Percentiles rank a stretch among this genome's conserved stretches.
phyloP scores from a whole-genome alignment of 2,329 filamentous ascomycete species.

The Sporothrix inflata region DNA sequence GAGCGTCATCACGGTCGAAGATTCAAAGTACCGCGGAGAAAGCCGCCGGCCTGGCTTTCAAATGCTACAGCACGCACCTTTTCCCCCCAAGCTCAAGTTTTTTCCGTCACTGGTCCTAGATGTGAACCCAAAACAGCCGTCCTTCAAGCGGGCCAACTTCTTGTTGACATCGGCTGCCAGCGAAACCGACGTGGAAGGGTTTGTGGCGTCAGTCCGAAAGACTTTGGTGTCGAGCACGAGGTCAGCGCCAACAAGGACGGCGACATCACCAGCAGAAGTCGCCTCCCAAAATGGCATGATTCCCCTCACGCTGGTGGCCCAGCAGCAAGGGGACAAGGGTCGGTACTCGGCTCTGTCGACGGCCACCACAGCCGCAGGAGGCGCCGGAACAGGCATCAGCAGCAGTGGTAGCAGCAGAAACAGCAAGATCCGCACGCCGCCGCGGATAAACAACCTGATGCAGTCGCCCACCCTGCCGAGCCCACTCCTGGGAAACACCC shows the following conservation, averaged over 20 bases:
- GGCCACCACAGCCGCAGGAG: constrained; percentile 6
- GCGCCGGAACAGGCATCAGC: neutral
- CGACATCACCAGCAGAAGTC: constrained; percentile 32
- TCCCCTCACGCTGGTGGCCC: constrained; percentile 7
- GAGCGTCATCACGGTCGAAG: constrained; percentile 49
- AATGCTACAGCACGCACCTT: neutral
- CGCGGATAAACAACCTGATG: neutral
- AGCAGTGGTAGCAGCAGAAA: constrained; percentile 11
- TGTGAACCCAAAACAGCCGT: constrained; percentile 36
- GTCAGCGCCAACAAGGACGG: constrained; percentile 47
- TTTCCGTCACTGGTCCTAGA: neutral
- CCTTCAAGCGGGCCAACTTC: constrained; percentile 54
- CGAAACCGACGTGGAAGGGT: constrained; percentile 56
- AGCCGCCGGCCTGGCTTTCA: constrained; percentile 13
- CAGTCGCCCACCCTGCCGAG: constrained; percentile 22
- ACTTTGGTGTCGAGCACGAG: constrained; percentile 50
- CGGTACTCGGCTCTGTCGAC: constrained; percentile 23
- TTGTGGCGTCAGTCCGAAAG: constrained; percentile 57
- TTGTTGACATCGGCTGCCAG: constrained; percentile 59
- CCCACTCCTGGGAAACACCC: neutral
- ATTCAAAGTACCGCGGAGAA: neutral
- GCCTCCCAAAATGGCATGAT: constrained; percentile 13
- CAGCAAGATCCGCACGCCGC: constrained; percentile 20
- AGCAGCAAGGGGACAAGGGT: constrained; percentile 23
- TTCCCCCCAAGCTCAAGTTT: neutral